A percentile compares a stretch with the other conserved stretches of the same genome.
Evolutionary conservation across 176 grass and related monocot species (phyloP).

Genomic region (Pontederia paniculata): DNA sequence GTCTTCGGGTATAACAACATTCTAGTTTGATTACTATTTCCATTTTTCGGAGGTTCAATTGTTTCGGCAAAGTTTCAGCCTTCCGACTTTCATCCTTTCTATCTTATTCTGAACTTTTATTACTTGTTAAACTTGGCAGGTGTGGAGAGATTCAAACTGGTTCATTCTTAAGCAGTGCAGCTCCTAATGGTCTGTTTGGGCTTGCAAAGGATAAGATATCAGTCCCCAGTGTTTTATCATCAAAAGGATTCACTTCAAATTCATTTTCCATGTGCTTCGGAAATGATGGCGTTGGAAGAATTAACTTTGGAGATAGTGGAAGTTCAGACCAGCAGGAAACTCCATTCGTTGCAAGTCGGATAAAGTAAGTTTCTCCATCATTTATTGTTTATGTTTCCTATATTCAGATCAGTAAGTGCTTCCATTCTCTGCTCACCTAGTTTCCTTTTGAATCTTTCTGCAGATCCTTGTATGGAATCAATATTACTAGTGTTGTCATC

Average conservation of each 20-base stretch:
- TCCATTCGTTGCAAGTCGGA: constrained; percentile 35
- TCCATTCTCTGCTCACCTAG: not conserved
- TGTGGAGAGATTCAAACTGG: constrained; percentile 75
- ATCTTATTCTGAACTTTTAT: not conserved
- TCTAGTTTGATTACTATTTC: no score
- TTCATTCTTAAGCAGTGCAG: constrained; percentile 49
- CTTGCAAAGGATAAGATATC: constrained; percentile 66
- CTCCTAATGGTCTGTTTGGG: constrained; percentile 77
- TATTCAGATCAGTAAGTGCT: not conserved
- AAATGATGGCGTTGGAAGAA: constrained; percentile 45
- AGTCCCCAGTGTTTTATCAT: constrained; percentile 66
- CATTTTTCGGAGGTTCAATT: no score
- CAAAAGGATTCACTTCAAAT: constrained; percentile 42
- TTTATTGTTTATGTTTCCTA: not conserved
- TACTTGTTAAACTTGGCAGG: constrained; percentile 32
- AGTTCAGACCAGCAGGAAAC: constrained; percentile 77
- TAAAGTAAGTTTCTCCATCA: constrained; percentile 33
- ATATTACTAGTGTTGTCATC: constrained; percentile 33
- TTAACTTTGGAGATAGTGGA: constrained; percentile 87
- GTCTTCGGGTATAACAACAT: constrained; percentile 49
- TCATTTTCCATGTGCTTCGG: constrained; percentile 97
- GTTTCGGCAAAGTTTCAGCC: no score
- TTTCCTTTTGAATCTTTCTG: constrained; percentile 11
- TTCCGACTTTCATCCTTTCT: no score
- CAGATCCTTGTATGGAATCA: constrained; percentile 82